Conservation (phyloP, 805 yeast genomes). For the Ogataea naganishii region DNA sequence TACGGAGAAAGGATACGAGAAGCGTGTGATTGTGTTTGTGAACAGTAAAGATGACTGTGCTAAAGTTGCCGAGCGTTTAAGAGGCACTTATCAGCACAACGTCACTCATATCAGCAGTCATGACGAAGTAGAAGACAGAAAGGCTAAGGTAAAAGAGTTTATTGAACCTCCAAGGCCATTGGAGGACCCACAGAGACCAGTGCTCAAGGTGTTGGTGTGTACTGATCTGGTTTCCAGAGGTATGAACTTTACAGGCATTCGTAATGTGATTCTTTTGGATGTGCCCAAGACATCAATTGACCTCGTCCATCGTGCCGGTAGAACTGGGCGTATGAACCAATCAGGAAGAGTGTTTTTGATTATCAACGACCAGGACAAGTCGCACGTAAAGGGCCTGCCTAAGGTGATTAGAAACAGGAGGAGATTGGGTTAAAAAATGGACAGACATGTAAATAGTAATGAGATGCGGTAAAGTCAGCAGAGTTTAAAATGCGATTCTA, state of each 20-base stretch:
- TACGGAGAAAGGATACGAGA: slow-evolving; percentile 65
- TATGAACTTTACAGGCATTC: slow-evolving; percentile 70
- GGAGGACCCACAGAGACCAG: slow-evolving; percentile 21
- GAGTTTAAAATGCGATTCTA: too few species aligned
- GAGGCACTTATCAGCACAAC: slow-evolving; percentile 42
- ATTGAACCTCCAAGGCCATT: slow-evolving; percentile 47
- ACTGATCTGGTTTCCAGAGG: slow-evolving; percentile 92
- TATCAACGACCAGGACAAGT: slow-evolving; percentile 55
- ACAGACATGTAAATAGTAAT: background rate
- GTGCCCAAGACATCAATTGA: slow-evolving; percentile 82
- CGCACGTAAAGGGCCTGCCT: slow-evolving; percentile 79
- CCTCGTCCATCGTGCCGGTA: slow-evolving; percentile 82
- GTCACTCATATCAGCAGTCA: slow-evolving; percentile 62
- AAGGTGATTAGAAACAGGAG: slow-evolving; percentile 50
- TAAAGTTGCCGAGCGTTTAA: slow-evolving; percentile 47
- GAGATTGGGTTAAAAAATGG: slow-evolving; percentile 17
- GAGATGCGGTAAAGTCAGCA: too few species aligned
- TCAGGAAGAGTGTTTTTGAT: slow-evolving; percentile 82
- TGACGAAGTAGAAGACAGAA: slow-evolving; percentile 53
- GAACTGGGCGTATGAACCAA: slow-evolving; percentile 90
- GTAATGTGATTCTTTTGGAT: slow-evolving; percentile 78
- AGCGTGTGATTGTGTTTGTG: slow-evolving; percentile 79
- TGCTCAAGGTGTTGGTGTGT: slow-evolving; percentile 65
- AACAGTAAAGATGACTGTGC: slow-evolving; percentile 61
- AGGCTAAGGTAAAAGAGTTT: slow-evolving; percentile 49